Evolutionary conservation across 2,329 filamentous ascomycete species (phyloP).

Genomic region (Colletotrichum higginsianum): DNA sequence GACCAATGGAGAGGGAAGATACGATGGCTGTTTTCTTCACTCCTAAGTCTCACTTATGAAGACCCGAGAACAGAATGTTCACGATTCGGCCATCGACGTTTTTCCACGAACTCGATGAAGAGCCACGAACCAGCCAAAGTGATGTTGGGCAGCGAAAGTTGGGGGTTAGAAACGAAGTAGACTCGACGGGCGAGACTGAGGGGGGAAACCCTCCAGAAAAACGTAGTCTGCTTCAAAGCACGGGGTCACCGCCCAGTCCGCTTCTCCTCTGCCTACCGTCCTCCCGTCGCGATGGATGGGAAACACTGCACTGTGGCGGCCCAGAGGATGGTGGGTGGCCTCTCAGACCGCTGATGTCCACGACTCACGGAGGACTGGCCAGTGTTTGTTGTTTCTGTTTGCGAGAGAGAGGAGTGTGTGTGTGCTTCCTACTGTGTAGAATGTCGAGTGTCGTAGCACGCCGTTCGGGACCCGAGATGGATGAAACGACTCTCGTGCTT

Average conservation of each 20-base stretch:
- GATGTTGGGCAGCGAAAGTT: not conserved
- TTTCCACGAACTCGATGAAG: not conserved
- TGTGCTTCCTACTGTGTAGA: not conserved
- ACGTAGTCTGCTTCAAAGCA: not conserved
- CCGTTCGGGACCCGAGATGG: constrained; percentile 32
- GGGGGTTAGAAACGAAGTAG: not conserved
- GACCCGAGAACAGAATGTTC: not conserved
- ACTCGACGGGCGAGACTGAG: too few relatives aligned
- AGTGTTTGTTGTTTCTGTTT: not conserved
- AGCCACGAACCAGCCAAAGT: not conserved
- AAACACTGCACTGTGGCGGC: not conserved
- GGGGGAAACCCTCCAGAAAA: too few relatives aligned
- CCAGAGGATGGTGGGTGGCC: not conserved
- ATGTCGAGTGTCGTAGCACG: not conserved
- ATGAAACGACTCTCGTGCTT: constrained; percentile 42
- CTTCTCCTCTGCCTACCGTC: not conserved
- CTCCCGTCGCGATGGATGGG: not conserved
- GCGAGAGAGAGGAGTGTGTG: not conserved
- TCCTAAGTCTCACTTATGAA: too few relatives aligned
- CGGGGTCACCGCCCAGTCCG: not conserved
- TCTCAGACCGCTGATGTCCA: not conserved
- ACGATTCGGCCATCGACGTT: not conserved
- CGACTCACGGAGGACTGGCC: not conserved
- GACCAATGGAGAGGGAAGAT: not conserved
- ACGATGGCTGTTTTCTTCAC: not conserved